Base-by-base conservation (phyloP, 257 asterid genomes). In the Catharanthus roseus region DNA sequence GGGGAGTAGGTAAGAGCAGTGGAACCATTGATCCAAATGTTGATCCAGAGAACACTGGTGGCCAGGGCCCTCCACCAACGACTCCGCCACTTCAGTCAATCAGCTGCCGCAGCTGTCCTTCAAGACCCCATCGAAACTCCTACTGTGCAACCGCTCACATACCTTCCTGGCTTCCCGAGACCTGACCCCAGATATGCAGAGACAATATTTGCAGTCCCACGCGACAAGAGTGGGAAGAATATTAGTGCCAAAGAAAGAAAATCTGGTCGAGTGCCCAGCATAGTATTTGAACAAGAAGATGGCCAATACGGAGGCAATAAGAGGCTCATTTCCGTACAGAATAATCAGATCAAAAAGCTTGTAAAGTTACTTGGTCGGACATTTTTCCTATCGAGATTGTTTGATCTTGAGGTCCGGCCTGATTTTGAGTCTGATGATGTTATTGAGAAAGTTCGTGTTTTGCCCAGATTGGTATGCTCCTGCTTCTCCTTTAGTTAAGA, bases 231-330 rank as follows among this genome's bases (percentile, higher is more conserved):
- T 68, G 99, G 99, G 41, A 86, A 80, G 79, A 91, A 74, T 72
- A 87, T 87, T 39, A 57, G 97, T 1, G 87, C 82, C 62, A 86
- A 86, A 70, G 95, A 86, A 79, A 82, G 99, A 75, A 84, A 79
- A 77, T 82, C 81, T 1, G 98, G 96, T 13, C 86, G 93, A 19
- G 93, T 90, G 0, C 99, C 97, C 1, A 88, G 97, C 79, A 90
- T 95, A 66, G 91, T 95, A 16, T 91, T 91, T 77, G 97, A 95
- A 85, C 93, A 92, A 58, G 96, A 91, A 34, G 96, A 95, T 62
- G 99, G 98, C 23, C 93, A 95, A 79, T 87, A 86, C 72, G 99
- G 99, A 33, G 98, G 98, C 71, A 95, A 88, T 77, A 92, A 95
- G 84, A 87, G 96, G 69, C 95, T 95, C 66, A 82, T 95, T 69